Evolutionary conservation across 1,284 basidiomycete species (phyloP), one percentile per base, ranked within the genome.

Genomic region (Ceratobasidium theobromae): DNA sequence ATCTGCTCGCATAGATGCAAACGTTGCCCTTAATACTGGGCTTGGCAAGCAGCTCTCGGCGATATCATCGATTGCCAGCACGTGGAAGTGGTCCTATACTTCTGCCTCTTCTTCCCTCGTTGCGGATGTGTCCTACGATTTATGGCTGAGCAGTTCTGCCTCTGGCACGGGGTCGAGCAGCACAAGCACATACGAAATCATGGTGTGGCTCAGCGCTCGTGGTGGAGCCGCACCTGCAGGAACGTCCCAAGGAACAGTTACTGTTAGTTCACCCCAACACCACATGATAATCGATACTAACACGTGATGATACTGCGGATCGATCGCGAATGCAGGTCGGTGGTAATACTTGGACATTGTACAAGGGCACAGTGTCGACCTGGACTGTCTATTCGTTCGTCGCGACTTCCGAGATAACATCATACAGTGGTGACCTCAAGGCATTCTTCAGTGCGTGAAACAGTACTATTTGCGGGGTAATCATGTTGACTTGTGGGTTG

Each of bases 101-200:
- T 71, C 72, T 2, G 74, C 74, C 0, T 77, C 76, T 23, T 75
- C 75, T n/a, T 69, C 72, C 48, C 72, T 77, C 40, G 74, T 77
- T n/a, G 76, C 76, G 8, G 76, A 77, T 64, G 76, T 77, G 2
- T 76, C 75, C 11, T 77, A 76, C 60, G 76, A 77, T 53, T 48
- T 77, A 38, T 77, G 76, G 76, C 71, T 77, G 9, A 76, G 75
- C 11, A 73, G 70, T 30, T 60, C 58, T 11, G 68, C 75, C 4
- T 64, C 72, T 3, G 74, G 74, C 0, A 71, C 69, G 12, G 74
- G 74, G 14, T 74, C 74, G 1, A 43, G 40, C 16, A n/a, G 6
- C 40, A n/a, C 40, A n/a, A 43, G 40, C 40, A 43, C 40, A 5
- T 43, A 43, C 21, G 40, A 43, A 18, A 43, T 43, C 28, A 77